A percentile compares a stretch with the other conserved stretches of the same genome.
Conservation (phyloP, 2,329 filamentous ascomycete species). For the Fusarium nanum region DNA sequence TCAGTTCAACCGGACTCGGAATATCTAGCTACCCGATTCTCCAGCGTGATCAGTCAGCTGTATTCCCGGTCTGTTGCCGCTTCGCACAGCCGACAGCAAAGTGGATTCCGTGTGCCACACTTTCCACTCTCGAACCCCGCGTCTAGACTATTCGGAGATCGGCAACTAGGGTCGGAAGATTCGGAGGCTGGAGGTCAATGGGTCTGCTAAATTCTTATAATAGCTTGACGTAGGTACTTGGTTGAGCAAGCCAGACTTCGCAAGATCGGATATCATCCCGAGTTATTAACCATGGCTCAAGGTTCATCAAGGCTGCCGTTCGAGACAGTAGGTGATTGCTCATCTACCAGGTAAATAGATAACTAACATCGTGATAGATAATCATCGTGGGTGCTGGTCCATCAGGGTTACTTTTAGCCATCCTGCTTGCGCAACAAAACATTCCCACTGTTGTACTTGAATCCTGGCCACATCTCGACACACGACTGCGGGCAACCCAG, state of each 20-base stretch:
- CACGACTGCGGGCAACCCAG: not conserved
- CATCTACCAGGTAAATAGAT: fast-evolving
- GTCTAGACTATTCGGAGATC: not conserved
- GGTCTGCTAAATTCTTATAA: not conserved
- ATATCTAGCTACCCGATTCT: fast-evolving
- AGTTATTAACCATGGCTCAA: not conserved
- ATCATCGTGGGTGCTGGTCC: conserved; percentile 4
- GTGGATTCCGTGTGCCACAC: not conserved
- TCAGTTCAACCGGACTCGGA: too few species aligned
- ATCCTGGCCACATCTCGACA: conserved; percentile 10
- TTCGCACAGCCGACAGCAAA: not conserved
- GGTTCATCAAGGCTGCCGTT: not conserved
- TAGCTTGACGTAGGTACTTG: not conserved
- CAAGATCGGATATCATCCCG: not conserved
- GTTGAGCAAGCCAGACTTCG: not conserved
- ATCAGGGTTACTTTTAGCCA: not conserved
- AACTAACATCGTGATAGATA: not conserved
- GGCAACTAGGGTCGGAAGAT: not conserved
- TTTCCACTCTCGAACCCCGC: not conserved
- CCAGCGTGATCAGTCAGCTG: not conserved
- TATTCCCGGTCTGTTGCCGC: not conserved
- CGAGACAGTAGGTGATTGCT: not conserved
- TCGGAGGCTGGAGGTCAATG: not conserved
- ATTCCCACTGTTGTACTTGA: not conserved
- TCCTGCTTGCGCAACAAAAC: not conserved